Percentiles rank a stretch among this genome's conserved stretches.
Evolutionary conservation across 2,329 filamentous ascomycete genomes (phyloP).

Genomic region (Trichophyton simii): DNA sequence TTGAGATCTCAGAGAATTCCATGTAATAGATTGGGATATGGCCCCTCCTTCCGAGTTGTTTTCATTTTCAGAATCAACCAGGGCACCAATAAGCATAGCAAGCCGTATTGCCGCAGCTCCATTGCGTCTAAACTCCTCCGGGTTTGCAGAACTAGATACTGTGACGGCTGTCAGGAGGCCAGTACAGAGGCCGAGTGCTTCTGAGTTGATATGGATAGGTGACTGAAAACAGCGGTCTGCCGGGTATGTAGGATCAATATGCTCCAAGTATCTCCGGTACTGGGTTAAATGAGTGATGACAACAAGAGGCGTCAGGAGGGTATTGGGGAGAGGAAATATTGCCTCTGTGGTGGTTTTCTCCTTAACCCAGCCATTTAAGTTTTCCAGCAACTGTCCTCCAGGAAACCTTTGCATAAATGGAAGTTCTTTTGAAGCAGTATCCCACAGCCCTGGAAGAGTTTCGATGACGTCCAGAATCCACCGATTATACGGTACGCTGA

Average conservation of each 20-base stretch:
- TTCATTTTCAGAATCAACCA: slow-evolving; percentile 28
- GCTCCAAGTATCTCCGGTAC: slow-evolving; percentile 19
- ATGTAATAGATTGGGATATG: slow-evolving; percentile 16
- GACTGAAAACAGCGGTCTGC: not conserved
- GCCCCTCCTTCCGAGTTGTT: slow-evolving; percentile 14
- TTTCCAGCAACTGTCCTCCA: slow-evolving; percentile 4
- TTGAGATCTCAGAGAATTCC: slow-evolving; percentile 5
- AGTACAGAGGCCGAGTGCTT: slow-evolving; percentile 30
- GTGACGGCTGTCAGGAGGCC: slow-evolving; percentile 31
- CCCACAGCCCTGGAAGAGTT: slow-evolving; percentile 13
- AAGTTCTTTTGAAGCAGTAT: slow-evolving; percentile 9
- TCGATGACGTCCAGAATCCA: slow-evolving; percentile 15
- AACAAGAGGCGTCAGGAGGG: slow-evolving; percentile 28
- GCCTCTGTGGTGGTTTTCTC: slow-evolving; percentile 8
- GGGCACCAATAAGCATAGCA: slow-evolving; percentile 27
- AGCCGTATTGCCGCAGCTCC: slow-evolving; percentile 30
- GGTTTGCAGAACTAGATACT: slow-evolving; percentile 21
- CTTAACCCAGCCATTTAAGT: slow-evolving; percentile 13
- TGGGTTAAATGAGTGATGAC: slow-evolving; percentile 29
- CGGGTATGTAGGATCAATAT: not conserved
- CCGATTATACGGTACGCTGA: not conserved
- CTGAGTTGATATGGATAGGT: slow-evolving; percentile 6
- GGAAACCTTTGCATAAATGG: slow-evolving; percentile 12
- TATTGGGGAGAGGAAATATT: slow-evolving; percentile 19
- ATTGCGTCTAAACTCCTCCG: slow-evolving; percentile 22